Evolutionary conservation across 176 grass and related monocot species (phyloP).

Genomic region (Phragmites australis): DNA sequence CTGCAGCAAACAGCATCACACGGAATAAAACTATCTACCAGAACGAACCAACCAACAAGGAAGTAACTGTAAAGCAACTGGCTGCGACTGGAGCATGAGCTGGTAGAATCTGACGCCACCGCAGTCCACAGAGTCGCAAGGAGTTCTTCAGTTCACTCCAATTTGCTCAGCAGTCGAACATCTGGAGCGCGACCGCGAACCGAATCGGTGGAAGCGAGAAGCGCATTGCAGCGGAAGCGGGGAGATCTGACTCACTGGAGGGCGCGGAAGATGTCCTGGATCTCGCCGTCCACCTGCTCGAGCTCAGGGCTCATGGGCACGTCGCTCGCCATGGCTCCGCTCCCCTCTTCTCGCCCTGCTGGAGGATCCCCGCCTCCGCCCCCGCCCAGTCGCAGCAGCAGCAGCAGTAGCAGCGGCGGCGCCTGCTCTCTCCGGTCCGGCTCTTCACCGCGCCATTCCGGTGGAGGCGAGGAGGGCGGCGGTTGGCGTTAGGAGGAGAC

Average conservation of each 20-base stretch:
- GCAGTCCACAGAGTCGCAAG: not conserved
- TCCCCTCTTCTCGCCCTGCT: too few relatives aligned
- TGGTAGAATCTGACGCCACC: constrained; percentile 9
- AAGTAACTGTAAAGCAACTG: not conserved
- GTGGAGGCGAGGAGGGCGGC: constrained; percentile 15
- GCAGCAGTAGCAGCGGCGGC: not conserved
- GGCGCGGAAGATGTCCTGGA: constrained; percentile 93
- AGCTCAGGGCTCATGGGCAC: constrained; percentile 84
- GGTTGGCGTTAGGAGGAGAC: constrained; percentile 33
- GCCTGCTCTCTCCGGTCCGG: not conserved
- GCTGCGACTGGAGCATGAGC: not conserved
- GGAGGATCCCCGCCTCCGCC: not conserved
- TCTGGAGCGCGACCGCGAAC: not conserved
- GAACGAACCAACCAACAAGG: not conserved
- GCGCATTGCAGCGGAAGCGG: not conserved
- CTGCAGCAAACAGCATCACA: constrained; percentile 49
- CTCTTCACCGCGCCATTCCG: constrained; percentile 26
- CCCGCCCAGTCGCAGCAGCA: not conserved
- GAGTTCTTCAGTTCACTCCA: not conserved
- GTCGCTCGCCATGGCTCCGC: constrained; percentile 66
- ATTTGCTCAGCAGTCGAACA: not conserved
- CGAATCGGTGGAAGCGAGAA: not conserved
- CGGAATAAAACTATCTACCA: too few relatives aligned
- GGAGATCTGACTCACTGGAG: constrained; percentile 74
- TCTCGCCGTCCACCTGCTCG: constrained; percentile 92